Conservation (phyloP, 148 eudicot genomes). For the Pharnaceum exiguum region DNA sequence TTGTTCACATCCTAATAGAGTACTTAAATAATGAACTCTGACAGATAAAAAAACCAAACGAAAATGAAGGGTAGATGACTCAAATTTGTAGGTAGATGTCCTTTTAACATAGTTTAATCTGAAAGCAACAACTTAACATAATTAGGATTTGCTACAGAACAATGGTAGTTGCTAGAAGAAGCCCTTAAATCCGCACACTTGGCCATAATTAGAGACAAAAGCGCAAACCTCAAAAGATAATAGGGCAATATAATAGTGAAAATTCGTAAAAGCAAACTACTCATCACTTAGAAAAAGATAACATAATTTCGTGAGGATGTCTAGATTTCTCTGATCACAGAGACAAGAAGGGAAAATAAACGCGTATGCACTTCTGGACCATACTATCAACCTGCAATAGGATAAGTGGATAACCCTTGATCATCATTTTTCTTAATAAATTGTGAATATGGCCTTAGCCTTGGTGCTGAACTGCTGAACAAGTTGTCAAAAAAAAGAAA, state of each 20-base stretch:
- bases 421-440: background rate
- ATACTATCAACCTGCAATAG: background rate
- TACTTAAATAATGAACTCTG: no score
- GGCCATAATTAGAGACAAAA: background rate
- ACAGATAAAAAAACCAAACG: background rate
- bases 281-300: no score
- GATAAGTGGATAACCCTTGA: no score
- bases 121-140: background rate
- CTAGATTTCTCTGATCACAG: background rate
- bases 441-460: no score
- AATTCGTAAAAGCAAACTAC: no score
- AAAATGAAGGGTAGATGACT: background rate
- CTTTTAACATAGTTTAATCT: no score
- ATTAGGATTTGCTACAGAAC: background rate
- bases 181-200: background rate
- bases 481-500: conserved; percentile 13
- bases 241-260: no score
- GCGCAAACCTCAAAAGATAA: background rate
- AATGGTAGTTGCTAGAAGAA: background rate
- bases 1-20: no score
- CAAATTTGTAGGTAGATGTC: no score
- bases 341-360: background rate
- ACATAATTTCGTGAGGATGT: no score
- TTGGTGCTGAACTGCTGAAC: background rate
- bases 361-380: no score